Percentiles rank a stretch among this genome's conserved stretches.
phyloP scores from a whole-genome alignment of 2,329 filamentous ascomycete genomes.

The Canariomyces notabilis region DNA sequence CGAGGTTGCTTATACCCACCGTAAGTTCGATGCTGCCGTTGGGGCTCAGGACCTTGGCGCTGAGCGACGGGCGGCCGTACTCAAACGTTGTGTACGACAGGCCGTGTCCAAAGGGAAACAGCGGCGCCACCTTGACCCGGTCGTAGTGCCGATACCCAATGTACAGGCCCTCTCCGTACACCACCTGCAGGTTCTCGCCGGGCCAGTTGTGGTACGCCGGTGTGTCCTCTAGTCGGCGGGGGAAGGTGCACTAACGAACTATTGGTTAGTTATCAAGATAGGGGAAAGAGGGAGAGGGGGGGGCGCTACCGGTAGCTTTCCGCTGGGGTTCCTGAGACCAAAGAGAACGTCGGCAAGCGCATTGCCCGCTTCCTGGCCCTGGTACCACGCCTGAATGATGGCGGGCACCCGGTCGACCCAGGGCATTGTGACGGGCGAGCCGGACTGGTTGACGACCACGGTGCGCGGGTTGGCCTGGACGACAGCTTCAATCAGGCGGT shows the following conservation, averaged over 20 bases:
- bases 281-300: background rate
- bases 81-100: conserved; percentile 67
- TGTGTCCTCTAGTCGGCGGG: conserved; percentile 57
- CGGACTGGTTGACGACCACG: conserved; percentile 64
- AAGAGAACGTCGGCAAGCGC: conserved; percentile 63
- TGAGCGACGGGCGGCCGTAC: conserved; percentile 54
- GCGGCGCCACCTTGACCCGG: conserved; percentile 49
- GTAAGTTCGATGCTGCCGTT: conserved; percentile 40
- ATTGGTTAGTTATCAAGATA: conserved; percentile 1
- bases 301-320: conserved; percentile 56
- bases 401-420: conserved; percentile 62
- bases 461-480: conserved; percentile 59
- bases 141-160: conserved; percentile 73
- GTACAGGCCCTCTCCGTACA: conserved; percentile 69
- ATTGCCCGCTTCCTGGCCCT: conserved; percentile 65
- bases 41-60: conserved; percentile 35
- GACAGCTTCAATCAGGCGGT: conserved; percentile 59
- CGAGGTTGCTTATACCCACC: conserved; percentile 51
- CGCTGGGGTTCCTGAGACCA: conserved; percentile 58
- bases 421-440: conserved; percentile 64
- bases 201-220: conserved; percentile 70
- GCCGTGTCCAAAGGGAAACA: conserved; percentile 71
- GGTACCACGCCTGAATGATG: conserved; percentile 67
- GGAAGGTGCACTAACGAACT: conserved; percentile 56
- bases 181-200: conserved; percentile 61